These are phyloP conservation scores for Rhodomyrtus psidioides DNA, from an alignment of 441 rosid species.

Conservation along the genomic window DNA sequence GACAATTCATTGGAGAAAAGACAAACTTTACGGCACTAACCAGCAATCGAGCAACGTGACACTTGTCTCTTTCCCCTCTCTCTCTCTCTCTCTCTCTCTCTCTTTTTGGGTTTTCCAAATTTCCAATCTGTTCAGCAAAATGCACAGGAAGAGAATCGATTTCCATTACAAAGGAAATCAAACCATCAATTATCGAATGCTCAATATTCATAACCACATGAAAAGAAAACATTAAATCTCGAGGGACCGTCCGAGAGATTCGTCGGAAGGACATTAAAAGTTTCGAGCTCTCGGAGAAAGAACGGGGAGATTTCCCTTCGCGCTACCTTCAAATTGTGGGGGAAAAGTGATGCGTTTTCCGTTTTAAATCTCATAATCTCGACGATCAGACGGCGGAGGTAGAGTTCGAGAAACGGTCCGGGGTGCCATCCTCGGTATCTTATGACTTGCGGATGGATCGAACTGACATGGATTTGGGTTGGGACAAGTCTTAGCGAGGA, in stretches of 20 bases:
- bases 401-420: background rate
- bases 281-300: background rate
- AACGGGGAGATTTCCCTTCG: background rate
- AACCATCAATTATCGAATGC: background rate
- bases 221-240: background rate
- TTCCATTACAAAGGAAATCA: background rate
- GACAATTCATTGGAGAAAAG: background rate
- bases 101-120: too few relatives aligned
- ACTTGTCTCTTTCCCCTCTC: background rate
- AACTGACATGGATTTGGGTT: background rate
- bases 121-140: too few relatives aligned
- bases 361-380: background rate
- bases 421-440: background rate
- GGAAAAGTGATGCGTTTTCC: background rate
- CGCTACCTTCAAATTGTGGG: background rate
- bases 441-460: background rate
- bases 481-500: background rate
- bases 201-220: too few relatives aligned
- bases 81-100: background rate
- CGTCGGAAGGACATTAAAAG: background rate
- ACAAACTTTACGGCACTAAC: background rate
- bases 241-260: background rate
- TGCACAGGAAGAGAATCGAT: background rate
- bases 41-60: background rate
- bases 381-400: background rate